Conservation (phyloP, 495 filamentous ascomycete genomes). For the Penicillium goetzii region DNA sequence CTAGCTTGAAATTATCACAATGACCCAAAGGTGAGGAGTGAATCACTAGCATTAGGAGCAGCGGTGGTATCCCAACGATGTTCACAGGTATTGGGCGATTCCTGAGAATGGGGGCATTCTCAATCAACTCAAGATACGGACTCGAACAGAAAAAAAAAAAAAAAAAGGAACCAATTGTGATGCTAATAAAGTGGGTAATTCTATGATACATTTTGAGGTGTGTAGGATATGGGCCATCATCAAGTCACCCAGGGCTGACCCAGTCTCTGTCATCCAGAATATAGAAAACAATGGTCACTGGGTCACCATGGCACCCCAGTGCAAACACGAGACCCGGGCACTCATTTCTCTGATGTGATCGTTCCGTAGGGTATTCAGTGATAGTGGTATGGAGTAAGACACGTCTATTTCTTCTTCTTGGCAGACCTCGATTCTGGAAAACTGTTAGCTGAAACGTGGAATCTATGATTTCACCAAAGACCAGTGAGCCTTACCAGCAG, state of each 20-base stretch:
- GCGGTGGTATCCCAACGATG: background rate
- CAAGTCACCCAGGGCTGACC: background rate
- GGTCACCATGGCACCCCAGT: background rate
- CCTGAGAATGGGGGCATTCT: background rate
- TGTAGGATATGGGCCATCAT: background rate
- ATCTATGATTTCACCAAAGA: background rate
- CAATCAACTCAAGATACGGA: background rate
- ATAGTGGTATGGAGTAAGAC: background rate
- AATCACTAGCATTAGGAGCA: background rate
- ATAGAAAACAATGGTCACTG: background rate
- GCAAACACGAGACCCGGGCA: background rate
- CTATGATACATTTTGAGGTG: slow-evolving; percentile 5
- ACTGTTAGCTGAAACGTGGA: slow-evolving; percentile 16
- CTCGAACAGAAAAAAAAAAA: background rate
- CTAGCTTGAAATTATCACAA: background rate
- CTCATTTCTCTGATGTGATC: background rate
- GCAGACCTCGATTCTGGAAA: slow-evolving; percentile 42
- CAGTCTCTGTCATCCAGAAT: background rate
- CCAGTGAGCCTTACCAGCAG: slow-evolving; percentile 56
- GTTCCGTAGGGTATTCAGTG: background rate
- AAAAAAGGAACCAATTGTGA: background rate
- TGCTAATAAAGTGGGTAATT: slow-evolving; percentile 3
- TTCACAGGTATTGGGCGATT: background rate
- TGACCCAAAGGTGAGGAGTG: background rate
- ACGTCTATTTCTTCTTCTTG: slow-evolving; percentile 50